A percentile compares a stretch with the other conserved stretches of the same genome.
phyloP scores from a whole-genome alignment of 352 stramenopile species.

The Globisporangium lucens region DNA sequence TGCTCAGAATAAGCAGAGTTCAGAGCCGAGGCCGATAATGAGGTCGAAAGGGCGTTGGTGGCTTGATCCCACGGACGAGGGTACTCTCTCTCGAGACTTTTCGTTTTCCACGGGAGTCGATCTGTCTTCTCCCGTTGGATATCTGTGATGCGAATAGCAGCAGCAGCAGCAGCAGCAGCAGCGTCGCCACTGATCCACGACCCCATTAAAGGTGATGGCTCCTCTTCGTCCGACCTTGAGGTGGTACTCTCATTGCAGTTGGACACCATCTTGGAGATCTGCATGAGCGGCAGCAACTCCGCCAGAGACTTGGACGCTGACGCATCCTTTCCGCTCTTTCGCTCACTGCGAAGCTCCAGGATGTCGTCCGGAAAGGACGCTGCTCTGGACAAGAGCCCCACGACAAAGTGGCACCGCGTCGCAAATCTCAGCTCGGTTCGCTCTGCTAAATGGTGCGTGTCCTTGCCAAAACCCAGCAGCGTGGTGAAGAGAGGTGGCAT shows the following conservation, averaged over 20 bases:
- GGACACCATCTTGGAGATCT: conserved; percentile 14
- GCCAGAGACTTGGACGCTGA: background rate
- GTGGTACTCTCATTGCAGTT: background rate
- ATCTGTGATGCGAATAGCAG: background rate
- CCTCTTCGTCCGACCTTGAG: background rate
- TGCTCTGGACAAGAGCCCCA: conserved; percentile 43
- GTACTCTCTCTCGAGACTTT: conserved; percentile 16
- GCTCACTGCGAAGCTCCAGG: background rate
- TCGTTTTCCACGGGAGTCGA: conserved; percentile 22
- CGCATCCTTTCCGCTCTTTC: conserved; percentile 8
- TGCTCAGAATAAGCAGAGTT: background rate
- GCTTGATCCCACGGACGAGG: conserved; percentile 22
- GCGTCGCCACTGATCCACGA: conserved; percentile 2
- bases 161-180: background rate
- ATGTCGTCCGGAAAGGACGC: conserved; percentile 41
- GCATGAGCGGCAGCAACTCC: conserved; percentile 11
- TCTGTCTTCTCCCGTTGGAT: background rate
- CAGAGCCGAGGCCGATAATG: conserved; percentile 1
- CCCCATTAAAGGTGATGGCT: background rate
- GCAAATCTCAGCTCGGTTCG: conserved; percentile 11
- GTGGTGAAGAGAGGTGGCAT: conserved; percentile 43
- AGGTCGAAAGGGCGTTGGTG: background rate
- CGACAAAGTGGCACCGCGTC: conserved; percentile 34
- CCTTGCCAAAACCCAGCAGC: conserved; percentile 18
- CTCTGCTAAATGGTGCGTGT: conserved; percentile 1